Percentiles rank a stretch among this genome's conserved stretches.
Conservation (phyloP, 768 basidiomycete genomes). For the Kwoniella sp. region DNA sequence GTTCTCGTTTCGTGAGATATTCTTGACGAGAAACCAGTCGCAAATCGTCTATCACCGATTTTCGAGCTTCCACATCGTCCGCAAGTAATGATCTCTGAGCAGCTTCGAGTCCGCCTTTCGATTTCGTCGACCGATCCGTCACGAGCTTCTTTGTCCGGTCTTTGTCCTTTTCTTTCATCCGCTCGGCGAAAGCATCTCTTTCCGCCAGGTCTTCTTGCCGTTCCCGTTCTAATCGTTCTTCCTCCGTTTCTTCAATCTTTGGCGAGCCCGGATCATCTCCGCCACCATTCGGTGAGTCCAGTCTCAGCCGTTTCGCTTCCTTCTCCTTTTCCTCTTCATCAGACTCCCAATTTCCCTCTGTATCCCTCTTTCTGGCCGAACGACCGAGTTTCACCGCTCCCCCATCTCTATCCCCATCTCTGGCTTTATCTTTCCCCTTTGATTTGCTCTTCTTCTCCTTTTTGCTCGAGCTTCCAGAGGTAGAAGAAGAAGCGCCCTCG, state of each 20-base stretch:
- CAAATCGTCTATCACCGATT: slow-evolving; percentile 68
- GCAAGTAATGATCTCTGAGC: slow-evolving; percentile 76
- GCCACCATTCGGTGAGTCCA: slow-evolving; percentile 32
- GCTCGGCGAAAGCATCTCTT: slow-evolving; percentile 89
- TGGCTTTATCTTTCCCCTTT: slow-evolving; percentile 59
- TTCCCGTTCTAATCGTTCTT: slow-evolving; percentile 69
- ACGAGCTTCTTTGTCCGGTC: slow-evolving; percentile 87
- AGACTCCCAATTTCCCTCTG: slow-evolving; percentile 76
- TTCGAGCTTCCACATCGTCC: slow-evolving; percentile 66
- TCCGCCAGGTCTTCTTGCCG: slow-evolving; percentile 77
- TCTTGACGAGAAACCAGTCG: slow-evolving; percentile 89
- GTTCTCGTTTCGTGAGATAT: slow-evolving; percentile 93
- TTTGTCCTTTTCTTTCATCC: slow-evolving; percentile 77
- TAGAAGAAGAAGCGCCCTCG: slow-evolving; percentile 48
- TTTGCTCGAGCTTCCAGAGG: slow-evolving; percentile 53
- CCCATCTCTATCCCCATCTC: slow-evolving; percentile 55
- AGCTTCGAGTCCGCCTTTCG: slow-evolving; percentile 73
- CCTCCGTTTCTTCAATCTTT: slow-evolving; percentile 70
- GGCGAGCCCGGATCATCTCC: slow-evolving; percentile 35
- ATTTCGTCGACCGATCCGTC: slow-evolving; percentile 84
- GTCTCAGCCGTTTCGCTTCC: slow-evolving; percentile 44
- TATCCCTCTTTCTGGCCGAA: slow-evolving; percentile 70
- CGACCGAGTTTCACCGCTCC: slow-evolving; percentile 34
- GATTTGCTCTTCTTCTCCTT: slow-evolving; percentile 58
- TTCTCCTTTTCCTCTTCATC: slow-evolving; percentile 37